phyloP scores from a whole-genome alignment of 2,329 filamentous ascomycete species.

The Coniochaeta sp. region DNA sequence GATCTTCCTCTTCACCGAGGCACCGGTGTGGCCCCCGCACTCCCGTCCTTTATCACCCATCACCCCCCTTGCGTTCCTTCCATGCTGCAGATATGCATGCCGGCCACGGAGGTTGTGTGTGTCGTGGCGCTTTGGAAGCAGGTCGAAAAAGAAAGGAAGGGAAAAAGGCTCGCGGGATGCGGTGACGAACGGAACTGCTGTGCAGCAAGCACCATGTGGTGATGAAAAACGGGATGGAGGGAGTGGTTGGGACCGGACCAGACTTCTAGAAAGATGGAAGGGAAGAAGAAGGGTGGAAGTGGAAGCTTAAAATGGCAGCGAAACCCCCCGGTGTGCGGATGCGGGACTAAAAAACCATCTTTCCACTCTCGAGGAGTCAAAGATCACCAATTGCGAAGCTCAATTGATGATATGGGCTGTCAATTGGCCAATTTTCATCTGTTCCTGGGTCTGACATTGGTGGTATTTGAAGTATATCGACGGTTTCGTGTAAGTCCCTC shows the following conservation, averaged over 20 bases:
- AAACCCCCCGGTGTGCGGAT: constrained; percentile 1
- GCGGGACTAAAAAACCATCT: not conserved
- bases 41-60: not conserved
- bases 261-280: not conserved
- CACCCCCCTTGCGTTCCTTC: not conserved
- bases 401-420: not conserved
- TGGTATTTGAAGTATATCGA: not conserved
- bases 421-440: not conserved
- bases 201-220: too few relatives aligned
- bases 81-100: not conserved
- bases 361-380: not conserved
- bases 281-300: too few relatives aligned
- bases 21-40: not conserved
- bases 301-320: not conserved
- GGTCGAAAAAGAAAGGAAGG: too few relatives aligned
- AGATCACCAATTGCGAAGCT: not conserved
- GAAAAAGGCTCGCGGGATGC: too few relatives aligned
- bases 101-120: too few relatives aligned
- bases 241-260: too few relatives aligned
- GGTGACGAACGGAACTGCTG: not conserved
- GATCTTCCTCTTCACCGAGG: not conserved
- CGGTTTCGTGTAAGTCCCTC: not conserved
- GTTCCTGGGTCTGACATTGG: not conserved
- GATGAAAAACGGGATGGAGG: too few relatives aligned
- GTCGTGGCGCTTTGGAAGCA: too few relatives aligned